Evolutionary conservation across 2,329 filamentous ascomycete species (phyloP).

Genomic region (Ophiostoma perfectum): DNA sequence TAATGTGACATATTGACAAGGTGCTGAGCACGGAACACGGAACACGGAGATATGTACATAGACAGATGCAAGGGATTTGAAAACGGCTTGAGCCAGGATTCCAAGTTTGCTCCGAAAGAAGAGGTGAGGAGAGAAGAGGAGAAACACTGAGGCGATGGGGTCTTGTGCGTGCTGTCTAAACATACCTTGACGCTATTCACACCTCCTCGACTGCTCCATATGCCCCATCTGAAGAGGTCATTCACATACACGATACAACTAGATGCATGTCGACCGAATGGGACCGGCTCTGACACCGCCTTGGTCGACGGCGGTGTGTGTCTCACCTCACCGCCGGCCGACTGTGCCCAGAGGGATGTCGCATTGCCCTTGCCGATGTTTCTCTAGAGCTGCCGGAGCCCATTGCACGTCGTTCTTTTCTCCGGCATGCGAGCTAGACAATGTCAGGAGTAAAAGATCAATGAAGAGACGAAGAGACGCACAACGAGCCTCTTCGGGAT

Average conservation of each 20-base stretch:
- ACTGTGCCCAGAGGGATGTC: no score
- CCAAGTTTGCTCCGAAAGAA: constrained; percentile 7
- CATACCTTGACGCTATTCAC: background rate
- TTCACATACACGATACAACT: background rate
- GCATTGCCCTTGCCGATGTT: no score
- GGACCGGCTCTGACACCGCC: constrained; percentile 1
- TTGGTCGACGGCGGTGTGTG: background rate
- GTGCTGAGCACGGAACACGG: constrained; percentile 13
- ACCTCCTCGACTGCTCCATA: background rate
- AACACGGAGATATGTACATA: constrained; percentile 13
- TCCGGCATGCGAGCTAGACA: no score
- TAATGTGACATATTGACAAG: constrained; percentile 10
- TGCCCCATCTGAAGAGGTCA: background rate
- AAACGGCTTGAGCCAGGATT: background rate
- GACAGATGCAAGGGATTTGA: background rate
- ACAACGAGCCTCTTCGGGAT: no score
- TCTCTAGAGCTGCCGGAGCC: no score
- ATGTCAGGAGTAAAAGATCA: no score
- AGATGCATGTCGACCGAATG: constrained; percentile 2
- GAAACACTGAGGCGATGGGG: background rate
- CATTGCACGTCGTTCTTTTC: no score
- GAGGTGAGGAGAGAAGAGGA: constrained; percentile 6
- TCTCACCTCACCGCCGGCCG: constrained; percentile 5
- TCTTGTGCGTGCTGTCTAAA: no score
- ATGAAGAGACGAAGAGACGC: no score